These are phyloP conservation scores for Gossypium anomalum DNA, from an alignment of 345 rosid genomes.

Conservation along the genomic window DNA sequence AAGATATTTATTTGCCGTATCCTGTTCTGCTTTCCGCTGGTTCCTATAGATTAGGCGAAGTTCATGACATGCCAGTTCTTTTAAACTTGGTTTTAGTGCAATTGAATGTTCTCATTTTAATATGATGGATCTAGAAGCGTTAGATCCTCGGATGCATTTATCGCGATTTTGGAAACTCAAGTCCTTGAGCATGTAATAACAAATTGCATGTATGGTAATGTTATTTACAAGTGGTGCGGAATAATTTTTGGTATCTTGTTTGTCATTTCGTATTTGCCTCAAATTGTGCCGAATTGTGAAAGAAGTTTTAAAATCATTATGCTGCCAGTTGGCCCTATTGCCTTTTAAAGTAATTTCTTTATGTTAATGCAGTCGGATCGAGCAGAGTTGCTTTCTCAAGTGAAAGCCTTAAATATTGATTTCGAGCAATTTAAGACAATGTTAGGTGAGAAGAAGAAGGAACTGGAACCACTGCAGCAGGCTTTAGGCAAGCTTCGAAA, in stretches of 20 bases:
- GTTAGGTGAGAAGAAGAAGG: constrained; percentile 65
- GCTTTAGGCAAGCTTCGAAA: constrained; percentile 75
- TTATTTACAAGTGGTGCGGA: background rate
- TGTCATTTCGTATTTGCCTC: background rate
- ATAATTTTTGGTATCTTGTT: background rate
- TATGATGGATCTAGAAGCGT: background rate
- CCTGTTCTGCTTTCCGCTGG: background rate
- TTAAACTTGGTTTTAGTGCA: background rate
- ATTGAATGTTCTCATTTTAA: background rate
- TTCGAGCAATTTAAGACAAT: constrained; percentile 38
- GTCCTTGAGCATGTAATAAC: background rate
- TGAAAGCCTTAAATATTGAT: constrained; percentile 36
- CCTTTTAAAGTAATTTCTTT: background rate
- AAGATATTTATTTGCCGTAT: background rate
- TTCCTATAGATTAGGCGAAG: background rate
- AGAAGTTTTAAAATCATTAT: background rate
- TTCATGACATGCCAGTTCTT: background rate
- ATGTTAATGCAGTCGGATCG: constrained; percentile 36
- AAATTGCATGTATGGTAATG: background rate
- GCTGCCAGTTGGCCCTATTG: background rate
- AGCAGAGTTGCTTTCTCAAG: constrained; percentile 35
- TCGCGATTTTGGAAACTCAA: background rate
- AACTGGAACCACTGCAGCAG: constrained; percentile 82
- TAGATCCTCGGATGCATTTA: background rate
- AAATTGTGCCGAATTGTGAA: background rate